These are phyloP conservation scores for Diplodia mutila DNA, from an alignment of 2,329 filamentous ascomycete genomes.

Conservation along the genomic window DNA sequence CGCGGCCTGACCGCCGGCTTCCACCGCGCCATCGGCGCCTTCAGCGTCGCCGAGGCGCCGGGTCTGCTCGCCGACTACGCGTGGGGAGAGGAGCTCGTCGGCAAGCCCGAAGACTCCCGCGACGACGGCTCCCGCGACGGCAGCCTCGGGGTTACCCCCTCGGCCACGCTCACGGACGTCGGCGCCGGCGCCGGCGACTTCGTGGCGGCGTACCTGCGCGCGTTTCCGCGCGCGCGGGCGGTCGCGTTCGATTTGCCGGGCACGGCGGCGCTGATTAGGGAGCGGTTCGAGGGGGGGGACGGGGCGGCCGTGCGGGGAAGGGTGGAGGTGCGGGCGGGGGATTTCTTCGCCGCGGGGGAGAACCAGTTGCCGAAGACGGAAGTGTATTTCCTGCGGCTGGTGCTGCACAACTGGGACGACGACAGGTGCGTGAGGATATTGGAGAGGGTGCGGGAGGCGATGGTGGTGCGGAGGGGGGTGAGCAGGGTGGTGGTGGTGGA, in stretches of 20 bases:
- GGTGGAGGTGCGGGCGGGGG: background rate
- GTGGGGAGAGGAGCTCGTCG: background rate
- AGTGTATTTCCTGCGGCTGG: background rate
- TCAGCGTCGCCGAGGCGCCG: conserved; percentile 1
- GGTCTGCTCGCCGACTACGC: conserved; percentile 1
- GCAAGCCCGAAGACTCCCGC: too few species aligned
- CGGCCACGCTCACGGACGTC: background rate
- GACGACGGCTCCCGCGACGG: too few species aligned
- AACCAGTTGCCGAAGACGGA: background rate
- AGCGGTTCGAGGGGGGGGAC: background rate
- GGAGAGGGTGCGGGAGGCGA: background rate
- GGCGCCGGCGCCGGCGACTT: conserved; percentile 6
- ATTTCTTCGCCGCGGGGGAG: background rate
- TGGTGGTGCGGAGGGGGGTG: background rate
- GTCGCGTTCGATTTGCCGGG: conserved; percentile 3
- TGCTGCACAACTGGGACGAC: conserved; percentile 10
- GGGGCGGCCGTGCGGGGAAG: background rate
- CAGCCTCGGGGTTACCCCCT: too few species aligned
- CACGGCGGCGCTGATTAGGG: background rate
- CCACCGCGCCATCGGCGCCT: conserved; percentile 5
- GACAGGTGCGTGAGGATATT: background rate
- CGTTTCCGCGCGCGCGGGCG: background rate
- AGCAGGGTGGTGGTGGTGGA: conserved; percentile 12
- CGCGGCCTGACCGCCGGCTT: background rate
- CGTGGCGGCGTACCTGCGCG: background rate